Conservation (phyloP, 192 early-diverging fungal genomes). For the Umbelopsis sp. region DNA sequence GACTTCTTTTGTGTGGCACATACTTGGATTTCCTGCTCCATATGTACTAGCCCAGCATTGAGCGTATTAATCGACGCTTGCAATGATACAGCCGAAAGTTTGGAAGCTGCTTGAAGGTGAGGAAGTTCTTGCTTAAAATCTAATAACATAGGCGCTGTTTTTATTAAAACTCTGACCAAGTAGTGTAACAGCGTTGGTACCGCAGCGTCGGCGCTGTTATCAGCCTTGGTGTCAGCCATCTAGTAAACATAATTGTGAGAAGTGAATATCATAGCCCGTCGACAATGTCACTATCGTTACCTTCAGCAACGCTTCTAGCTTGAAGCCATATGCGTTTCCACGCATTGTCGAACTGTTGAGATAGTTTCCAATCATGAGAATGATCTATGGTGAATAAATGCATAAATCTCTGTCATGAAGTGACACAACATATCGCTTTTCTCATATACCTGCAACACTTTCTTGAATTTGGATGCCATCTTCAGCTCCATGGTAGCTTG, state of each 20-base stretch:
- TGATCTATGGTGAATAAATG: constrained; percentile 35
- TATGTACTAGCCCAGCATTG: constrained; percentile 40
- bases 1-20: constrained; percentile 22
- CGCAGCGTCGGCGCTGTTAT: constrained; percentile 45
- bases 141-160: constrained; percentile 43
- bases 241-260: constrained; percentile 12
- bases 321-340: constrained; percentile 61
- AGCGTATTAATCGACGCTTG: constrained; percentile 53
- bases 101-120: constrained; percentile 55
- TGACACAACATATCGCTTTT: neutral
- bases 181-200: constrained; percentile 57
- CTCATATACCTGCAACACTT: constrained; percentile 53
- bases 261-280: neutral
- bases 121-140: constrained; percentile 56
- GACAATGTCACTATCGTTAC: constrained; percentile 24
- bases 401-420: neutral
- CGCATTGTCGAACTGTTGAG: constrained; percentile 57
- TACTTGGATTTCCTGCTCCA: constrained; percentile 49
- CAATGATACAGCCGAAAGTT: constrained; percentile 50
- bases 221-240: constrained; percentile 59
- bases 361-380: constrained; percentile 59
- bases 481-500: constrained; percentile 50
- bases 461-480: constrained; percentile 43
- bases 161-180: constrained; percentile 47
- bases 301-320: constrained; percentile 58